A percentile compares a stretch with the other conserved stretches of the same genome.
Conservation (phyloP, 179 eudicot genomes). For the Actinidia polygama region DNA sequence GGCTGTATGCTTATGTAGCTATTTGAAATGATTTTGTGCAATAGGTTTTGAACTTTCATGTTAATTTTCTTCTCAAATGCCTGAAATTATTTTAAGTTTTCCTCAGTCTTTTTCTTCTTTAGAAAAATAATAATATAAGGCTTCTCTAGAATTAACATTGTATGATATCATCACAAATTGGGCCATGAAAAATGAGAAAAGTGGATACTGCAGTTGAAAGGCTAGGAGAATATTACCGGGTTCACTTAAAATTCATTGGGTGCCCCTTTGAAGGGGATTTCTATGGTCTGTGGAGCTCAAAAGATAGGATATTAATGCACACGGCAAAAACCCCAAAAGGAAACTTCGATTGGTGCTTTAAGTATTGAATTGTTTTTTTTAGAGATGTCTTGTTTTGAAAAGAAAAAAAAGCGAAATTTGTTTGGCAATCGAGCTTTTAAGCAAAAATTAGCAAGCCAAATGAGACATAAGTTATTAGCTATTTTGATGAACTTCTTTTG, state of each 20-base stretch:
- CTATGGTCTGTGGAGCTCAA: neutral
- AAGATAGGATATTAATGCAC: neutral
- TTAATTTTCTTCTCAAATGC: neutral
- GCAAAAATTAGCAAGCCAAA: no score
- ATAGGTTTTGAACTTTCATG: neutral
- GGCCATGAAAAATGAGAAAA: neutral
- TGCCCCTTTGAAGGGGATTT: neutral
- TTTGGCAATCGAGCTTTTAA: no score
- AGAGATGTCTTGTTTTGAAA: neutral
- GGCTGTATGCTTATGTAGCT: neutral
- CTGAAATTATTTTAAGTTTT: neutral
- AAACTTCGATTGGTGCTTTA: no score
- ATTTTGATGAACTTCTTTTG: neutral
- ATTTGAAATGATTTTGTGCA: neutral
- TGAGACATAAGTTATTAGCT: no score
- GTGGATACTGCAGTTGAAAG: neutral
- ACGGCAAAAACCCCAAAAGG: no score
- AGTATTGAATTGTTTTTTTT: no score
- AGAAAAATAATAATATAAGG: no score
- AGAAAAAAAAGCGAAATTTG: no score
- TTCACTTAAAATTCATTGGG: no score
- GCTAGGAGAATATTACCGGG: neutral
- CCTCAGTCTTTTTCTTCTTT: no score
- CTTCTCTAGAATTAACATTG: no score
- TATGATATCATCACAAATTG: neutral